Percentiles rank a stretch among this genome's conserved stretches.
phyloP scores from a whole-genome alignment of 495 filamentous ascomycete species.

The Lepraria neglecta region DNA sequence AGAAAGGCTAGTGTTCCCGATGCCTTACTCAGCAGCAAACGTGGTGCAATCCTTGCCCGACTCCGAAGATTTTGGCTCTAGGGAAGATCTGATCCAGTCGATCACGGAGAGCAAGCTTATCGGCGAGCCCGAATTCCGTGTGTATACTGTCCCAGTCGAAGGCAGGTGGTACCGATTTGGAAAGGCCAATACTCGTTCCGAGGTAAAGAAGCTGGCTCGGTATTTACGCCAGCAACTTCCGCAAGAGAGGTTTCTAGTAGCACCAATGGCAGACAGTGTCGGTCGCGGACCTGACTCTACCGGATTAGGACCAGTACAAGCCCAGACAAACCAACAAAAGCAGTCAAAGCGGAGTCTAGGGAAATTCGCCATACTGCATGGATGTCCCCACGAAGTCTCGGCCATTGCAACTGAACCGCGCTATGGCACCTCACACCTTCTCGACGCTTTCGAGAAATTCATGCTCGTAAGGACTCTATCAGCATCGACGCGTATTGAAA shows the following conservation, averaged over 20 bases:
- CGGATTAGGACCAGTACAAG: background rate
- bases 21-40: background rate
- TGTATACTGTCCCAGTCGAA: background rate
- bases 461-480: conserved; percentile 4
- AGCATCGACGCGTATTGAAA: background rate
- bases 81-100: background rate
- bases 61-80: background rate
- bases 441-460: background rate
- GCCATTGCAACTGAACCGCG: conserved; percentile 5
- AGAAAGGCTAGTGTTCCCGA: background rate
- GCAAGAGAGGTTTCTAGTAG: conserved; percentile 2
- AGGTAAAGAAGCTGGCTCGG: background rate
- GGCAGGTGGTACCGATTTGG: background rate
- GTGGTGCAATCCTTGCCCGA: background rate
- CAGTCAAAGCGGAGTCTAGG: background rate
- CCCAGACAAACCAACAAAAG: background rate
- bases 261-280: background rate
- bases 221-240: conserved; percentile 3
- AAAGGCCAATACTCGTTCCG: background rate
- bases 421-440: background rate
- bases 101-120: background rate
- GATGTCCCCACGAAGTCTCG: background rate
- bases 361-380: conserved; percentile 3
- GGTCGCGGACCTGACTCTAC: too few relatives aligned
- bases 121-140: background rate